These are phyloP conservation scores for Volvox carteri DNA, from an alignment of 163 green algal genomes.

Conservation along the genomic window DNA sequence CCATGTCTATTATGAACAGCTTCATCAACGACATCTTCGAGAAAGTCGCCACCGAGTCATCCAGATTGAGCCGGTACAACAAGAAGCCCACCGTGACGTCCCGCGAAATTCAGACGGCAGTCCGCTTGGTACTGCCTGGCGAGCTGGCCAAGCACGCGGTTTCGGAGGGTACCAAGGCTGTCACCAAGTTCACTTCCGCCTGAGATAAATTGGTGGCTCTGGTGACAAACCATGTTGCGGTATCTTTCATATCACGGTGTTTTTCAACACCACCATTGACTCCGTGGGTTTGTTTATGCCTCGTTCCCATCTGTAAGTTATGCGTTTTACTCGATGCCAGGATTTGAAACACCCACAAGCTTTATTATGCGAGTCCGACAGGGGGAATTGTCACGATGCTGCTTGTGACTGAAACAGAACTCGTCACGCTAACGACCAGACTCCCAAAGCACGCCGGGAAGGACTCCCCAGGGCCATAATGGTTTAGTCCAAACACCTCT, in stretches of 20 bases:
- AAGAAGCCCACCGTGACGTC: slow-evolving; percentile 94
- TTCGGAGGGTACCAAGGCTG: slow-evolving; percentile 96
- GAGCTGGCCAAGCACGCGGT: slow-evolving; percentile 96
- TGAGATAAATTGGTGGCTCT: too few relatives aligned
- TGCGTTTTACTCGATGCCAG: too few relatives aligned
- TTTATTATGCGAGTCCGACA: too few relatives aligned
- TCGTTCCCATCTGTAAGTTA: too few relatives aligned
- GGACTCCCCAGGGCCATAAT: too few relatives aligned
- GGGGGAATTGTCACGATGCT: too few relatives aligned
- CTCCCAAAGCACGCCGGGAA: too few relatives aligned
- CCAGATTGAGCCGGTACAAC: slow-evolving; percentile 89
- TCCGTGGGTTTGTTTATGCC: too few relatives aligned
- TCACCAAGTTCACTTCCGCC: slow-evolving; percentile 96
- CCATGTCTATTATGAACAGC: neutral
- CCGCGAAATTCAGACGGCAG: slow-evolving; percentile 87
- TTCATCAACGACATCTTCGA: slow-evolving; percentile 25
- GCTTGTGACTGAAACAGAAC: too few relatives aligned
- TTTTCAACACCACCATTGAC: slow-evolving; percentile 47
- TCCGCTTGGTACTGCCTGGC: slow-evolving; percentile 87
- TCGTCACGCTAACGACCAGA: too few relatives aligned
- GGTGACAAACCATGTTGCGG: slow-evolving; percentile 91
- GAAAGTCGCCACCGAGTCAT: slow-evolving; percentile 10
- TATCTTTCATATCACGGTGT: slow-evolving; percentile 62
- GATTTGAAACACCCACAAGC: too few relatives aligned
- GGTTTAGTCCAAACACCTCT: too few relatives aligned